Base-by-base conservation (phyloP, 352 stramenopile species). In the Phytophthora palmivora region DNA sequence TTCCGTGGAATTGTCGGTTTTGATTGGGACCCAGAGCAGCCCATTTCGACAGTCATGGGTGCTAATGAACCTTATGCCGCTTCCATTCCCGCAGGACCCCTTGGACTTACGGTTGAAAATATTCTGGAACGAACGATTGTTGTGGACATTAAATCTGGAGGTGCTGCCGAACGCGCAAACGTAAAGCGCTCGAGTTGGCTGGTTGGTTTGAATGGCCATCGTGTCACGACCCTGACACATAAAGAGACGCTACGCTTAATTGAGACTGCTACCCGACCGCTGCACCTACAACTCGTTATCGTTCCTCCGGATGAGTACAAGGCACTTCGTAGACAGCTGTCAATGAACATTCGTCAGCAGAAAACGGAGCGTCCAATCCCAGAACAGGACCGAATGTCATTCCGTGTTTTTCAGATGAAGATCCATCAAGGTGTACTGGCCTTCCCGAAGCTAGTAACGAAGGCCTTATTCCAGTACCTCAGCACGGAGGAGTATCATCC, bases 21-120 rank as follows among this genome's bases (percentile, higher is more conserved):
- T 47, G 69, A 92, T 45, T 92, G 81, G 71, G 71, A 93, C 28
- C 72, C 77, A 6, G 41, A 72, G 12, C 67, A 83, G n/a, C 72
- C 84, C 14, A 70, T 68, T 36, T 65, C 66, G 1, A 78, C 72
- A 26, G 79, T 78, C 30, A 83, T 88, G 68, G 75, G 77, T 22
- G 74, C 57, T 12, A 78, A 79, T 4, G 42, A 61, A 36, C 66
- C 79, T 12, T 96, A 96, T 39, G 46, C 69, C 8, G 86, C 83
- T 11, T 87, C 74, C 4, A 92, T 96, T 58, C 88, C 88, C n/a
- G 72, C 85, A 1, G 88, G 88, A 1, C 84, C 88, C 1, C 70
- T 96, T 26, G 88, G 88, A 16, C 74, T 96, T 21, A 96, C 88
- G 0, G 88, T 96, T n/a, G 88, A 96, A 54, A 96, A 96, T 32